phyloP scores from a whole-genome alignment of 257 asterid species.

The Solanum neorickii region DNA sequence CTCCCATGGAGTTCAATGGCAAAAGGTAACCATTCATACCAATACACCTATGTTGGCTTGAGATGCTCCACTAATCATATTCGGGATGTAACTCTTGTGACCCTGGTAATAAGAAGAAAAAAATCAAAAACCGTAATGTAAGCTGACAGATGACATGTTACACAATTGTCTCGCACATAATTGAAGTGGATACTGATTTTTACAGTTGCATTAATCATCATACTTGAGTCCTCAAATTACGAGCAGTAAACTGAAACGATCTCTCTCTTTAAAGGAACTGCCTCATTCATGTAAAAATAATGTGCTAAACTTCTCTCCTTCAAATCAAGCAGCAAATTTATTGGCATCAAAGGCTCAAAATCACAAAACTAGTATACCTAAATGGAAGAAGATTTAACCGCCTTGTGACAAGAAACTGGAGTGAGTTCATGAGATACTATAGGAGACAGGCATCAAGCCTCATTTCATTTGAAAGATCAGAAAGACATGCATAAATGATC shows the following conservation, averaged over 20 bases:
- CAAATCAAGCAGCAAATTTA: background rate
- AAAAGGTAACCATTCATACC: conserved; percentile 24
- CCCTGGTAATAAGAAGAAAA: conserved; percentile 38
- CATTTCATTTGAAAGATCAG: background rate
- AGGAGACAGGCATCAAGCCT: background rate
- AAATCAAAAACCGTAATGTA: background rate
- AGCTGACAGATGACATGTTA: background rate
- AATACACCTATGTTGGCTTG: conserved; percentile 96
- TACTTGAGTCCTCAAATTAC: background rate
- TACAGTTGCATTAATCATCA: background rate
- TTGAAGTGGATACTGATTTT: background rate
- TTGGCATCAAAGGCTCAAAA: background rate
- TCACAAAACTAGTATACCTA: background rate
- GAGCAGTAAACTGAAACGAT: background rate
- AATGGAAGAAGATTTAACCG: background rate
- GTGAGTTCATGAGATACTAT: background rate
- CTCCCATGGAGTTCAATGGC: background rate
- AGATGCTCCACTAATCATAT: conserved; percentile 97
- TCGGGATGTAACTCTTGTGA: conserved; percentile 94
- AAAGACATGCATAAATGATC: background rate
- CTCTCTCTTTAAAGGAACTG: background rate
- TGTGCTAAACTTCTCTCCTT: background rate
- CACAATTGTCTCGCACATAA: background rate
- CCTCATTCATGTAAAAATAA: background rate
- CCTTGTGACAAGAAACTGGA: background rate